Conservation (phyloP, 805 yeast genomes). For the Grigorovia yakushimaensis region DNA sequence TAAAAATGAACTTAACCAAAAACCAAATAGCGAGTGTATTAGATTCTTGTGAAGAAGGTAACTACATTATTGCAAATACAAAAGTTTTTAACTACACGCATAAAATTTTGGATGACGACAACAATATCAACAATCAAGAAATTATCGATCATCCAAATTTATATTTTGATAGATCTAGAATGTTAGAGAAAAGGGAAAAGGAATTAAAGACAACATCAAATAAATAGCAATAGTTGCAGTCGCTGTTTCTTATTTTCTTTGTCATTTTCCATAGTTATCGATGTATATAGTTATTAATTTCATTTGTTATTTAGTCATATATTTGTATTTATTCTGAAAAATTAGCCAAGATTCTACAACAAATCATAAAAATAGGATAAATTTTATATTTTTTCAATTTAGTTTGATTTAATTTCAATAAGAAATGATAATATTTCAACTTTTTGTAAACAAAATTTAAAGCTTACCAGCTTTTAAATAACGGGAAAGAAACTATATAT, state of each 20-base stretch:
- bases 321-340: not conserved
- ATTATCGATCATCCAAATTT: constrained; percentile 79
- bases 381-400: too few relatives aligned
- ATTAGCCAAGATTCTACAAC: too few relatives aligned
- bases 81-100: constrained; percentile 69
- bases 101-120: constrained; percentile 21
- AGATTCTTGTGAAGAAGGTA: constrained; percentile 58
- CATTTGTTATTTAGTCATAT: not conserved
- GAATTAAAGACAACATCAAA: not conserved
- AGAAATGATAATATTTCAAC: too few relatives aligned
- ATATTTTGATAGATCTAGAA: constrained; percentile 70
- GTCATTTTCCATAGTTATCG: too few relatives aligned
- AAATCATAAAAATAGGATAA: too few relatives aligned
- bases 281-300: too few relatives aligned
- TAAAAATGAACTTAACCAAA: constrained; percentile 40
- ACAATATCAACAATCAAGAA: constrained; percentile 42
- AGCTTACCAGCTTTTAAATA: too few relatives aligned
- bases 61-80: constrained; percentile 82
- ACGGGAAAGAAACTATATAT: too few relatives aligned
- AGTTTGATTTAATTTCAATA: too few relatives aligned
- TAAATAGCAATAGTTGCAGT: not conserved
- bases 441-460: too few relatives aligned
- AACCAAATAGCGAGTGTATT: constrained; percentile 47
- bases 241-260: not conserved
- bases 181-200: constrained; percentile 34